Conservation (phyloP, 768 basidiomycete genomes). For the Strobilomyces dryophilus region DNA sequence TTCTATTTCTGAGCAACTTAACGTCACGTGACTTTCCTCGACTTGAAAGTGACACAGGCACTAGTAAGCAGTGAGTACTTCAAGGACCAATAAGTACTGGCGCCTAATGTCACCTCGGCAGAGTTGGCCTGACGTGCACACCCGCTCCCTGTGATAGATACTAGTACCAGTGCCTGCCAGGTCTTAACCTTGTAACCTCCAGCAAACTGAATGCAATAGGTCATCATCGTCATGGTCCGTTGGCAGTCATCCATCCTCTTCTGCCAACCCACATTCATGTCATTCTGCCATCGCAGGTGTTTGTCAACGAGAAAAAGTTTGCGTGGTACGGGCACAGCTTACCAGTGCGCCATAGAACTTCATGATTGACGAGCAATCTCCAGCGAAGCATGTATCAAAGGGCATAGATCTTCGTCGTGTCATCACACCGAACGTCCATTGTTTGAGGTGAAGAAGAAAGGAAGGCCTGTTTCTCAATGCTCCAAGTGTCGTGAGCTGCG, state of each 20-base stretch:
- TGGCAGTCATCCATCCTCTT: not conserved
- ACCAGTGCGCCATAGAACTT: not conserved
- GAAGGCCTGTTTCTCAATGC: conserved; percentile 89
- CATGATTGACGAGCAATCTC: conserved; percentile 9
- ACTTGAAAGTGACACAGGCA: no score
- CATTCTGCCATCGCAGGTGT: conserved; percentile 44
- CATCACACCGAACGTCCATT: conserved; percentile 82
- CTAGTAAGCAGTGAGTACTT: no score
- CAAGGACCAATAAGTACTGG: no score
- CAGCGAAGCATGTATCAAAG: conserved; percentile 93
- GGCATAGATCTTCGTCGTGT: conserved; percentile 88
- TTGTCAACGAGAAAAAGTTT: conserved; percentile 67
- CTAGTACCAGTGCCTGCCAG: not conserved
- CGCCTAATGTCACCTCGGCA: not conserved
- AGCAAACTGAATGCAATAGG: conserved; percentile 13
- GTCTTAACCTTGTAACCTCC: no score
- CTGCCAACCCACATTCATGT: not conserved
- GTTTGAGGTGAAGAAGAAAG: conserved; percentile 94
- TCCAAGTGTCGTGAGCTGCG: conserved; percentile 77
- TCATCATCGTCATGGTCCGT: conserved; percentile 20
- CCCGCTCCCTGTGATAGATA: conserved; percentile 1
- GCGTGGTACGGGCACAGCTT: conserved; percentile 55
- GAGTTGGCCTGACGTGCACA: not conserved
- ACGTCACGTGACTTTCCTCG: not conserved
- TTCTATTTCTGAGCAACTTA: not conserved